Base-by-base conservation (phyloP, 768 basidiomycete genomes). In the Phanerochaete carnosa region DNA sequence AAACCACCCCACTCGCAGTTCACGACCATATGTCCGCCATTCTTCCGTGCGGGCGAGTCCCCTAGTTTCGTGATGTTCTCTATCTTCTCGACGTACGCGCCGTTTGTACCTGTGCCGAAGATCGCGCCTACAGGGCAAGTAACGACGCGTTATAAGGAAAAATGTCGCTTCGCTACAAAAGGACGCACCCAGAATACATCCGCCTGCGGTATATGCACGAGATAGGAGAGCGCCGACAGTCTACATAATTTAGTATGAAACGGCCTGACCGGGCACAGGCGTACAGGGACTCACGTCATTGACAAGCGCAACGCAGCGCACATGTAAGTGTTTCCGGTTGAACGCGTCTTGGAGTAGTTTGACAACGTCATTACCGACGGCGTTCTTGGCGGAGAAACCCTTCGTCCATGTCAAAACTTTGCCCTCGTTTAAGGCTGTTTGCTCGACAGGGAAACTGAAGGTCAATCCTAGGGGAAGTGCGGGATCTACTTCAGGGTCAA, bases 1-100 rank as follows among this genome's bases (percentile, higher is more conserved):
- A 98, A 97, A 26, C 86, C 97, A 62, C 97, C 97, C 97, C 96
- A 98, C 76, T 98, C 97, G 7, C 92, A 92, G 76, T 99, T 99
- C 59, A 98, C 85, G 58, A 98, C 83, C 97, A 99, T 99, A 64
- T 83, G 75, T 22, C 87, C 90, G 4, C 86, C 89, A 32, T 83
- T 78, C 9, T 79, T 76, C 11, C 79, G 83, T 6, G 81, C 84
- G 26, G 84, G 77, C 45, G 75, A 80, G 58, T 90, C 86, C 19
- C 83, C 84, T 8, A 97, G 80, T 74, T 98, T 98, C 43, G 80
- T 86, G 69, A 98, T 87, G 54, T 93, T 94, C 54, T 83, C 80
- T 30, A 95, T 77, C 65, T 90, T 82, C 72, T 98, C 96, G 52
- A 99, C 84, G 74, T 97, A 99, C 12, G 97, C 97, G 30, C 97